These are phyloP conservation scores for Trypanosoma conorhini DNA, from an alignment of 208 protist genomes.

Conservation along the genomic window DNA sequence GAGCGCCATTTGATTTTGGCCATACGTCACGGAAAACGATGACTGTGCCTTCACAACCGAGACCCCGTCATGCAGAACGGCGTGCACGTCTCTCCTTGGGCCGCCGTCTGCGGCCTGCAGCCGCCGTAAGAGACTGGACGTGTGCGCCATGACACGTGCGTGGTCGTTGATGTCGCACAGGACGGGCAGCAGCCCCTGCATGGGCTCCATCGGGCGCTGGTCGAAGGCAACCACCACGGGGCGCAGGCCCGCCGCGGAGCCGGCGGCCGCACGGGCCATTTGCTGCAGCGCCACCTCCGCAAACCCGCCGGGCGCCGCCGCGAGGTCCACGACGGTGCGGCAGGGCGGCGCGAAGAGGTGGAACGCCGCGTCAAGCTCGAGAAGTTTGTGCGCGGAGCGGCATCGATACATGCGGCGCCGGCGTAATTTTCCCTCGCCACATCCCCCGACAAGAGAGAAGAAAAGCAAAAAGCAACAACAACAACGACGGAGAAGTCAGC, in stretches of 20 bases:
- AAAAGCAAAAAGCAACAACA: conserved; percentile 20
- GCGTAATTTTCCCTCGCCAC: not conserved
- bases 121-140: not conserved
- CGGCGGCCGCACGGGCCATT: conserved; percentile 24
- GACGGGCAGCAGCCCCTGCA: conserved; percentile 35
- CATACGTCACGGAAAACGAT: conserved; percentile 70
- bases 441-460: not conserved
- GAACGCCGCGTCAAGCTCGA: conserved; percentile 57
- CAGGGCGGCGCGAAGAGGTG: conserved; percentile 35
- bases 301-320: conserved; percentile 73
- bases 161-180: conserved; percentile 60
- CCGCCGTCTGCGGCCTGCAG: not conserved
- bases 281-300: conserved; percentile 62
- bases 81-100: conserved; percentile 31
- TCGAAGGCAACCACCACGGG: conserved; percentile 71
- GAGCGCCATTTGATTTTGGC: conserved; percentile 77
- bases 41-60: conserved; percentile 64
- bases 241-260: not conserved
- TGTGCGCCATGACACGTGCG: conserved; percentile 19
- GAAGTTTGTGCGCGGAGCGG: conserved; percentile 62
- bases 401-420: conserved; percentile 39
- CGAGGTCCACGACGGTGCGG: conserved; percentile 63
- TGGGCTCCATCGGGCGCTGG: conserved; percentile 45
- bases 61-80: conserved; percentile 74
- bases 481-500: not conserved